phyloP scores from a whole-genome alignment of 345 rosid genomes.

The Eucalyptus rudis region DNA sequence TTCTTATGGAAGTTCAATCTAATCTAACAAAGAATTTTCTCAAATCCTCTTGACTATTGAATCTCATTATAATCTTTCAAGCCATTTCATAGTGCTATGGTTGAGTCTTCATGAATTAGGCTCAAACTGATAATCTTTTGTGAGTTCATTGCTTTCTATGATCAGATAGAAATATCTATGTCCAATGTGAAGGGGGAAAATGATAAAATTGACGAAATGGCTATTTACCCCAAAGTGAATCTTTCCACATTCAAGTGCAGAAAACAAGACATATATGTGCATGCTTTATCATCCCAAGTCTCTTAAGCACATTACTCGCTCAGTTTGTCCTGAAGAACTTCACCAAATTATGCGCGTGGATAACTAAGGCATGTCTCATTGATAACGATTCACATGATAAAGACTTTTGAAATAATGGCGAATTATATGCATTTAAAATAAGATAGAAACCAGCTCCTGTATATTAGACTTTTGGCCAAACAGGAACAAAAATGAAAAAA shows the following conservation, averaged over 20 bases:
- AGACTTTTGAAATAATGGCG: neutral
- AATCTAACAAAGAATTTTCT: neutral
- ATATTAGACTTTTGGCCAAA: neutral
- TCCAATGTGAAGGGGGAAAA: neutral
- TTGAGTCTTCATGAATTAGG: neutral
- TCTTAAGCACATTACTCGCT: neutral
- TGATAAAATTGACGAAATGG: neutral
- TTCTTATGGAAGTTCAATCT: neutral
- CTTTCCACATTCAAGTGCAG: neutral
- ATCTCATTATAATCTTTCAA: neutral
- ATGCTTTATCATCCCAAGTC: neutral
- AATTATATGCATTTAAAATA: neutral
- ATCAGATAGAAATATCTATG: neutral
- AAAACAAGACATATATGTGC: neutral
- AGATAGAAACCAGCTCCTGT: neutral
- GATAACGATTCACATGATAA: neutral
- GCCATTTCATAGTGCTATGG: neutral
- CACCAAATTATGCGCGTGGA: neutral
- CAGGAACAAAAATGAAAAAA: neutral
- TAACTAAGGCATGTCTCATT: neutral
- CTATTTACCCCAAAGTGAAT: neutral
- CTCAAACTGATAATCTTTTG: neutral
- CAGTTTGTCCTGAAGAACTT: neutral
- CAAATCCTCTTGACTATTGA: neutral
- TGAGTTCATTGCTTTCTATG: neutral